Conservation (phyloP, 2,329 filamentous ascomycete species). For the Sordariomycetes sp. region DNA sequence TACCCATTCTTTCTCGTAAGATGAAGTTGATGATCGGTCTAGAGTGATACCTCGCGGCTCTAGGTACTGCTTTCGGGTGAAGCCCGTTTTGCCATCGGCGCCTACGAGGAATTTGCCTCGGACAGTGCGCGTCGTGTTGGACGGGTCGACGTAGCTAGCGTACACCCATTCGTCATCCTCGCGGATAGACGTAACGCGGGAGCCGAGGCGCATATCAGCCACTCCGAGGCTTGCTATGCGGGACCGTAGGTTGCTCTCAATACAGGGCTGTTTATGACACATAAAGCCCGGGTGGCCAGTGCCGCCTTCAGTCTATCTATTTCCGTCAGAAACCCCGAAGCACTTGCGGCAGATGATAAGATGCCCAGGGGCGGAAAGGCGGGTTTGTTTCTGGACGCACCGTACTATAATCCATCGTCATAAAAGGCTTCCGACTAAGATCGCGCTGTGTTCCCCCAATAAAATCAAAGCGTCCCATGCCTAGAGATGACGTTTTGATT, state of each 20-base stretch:
- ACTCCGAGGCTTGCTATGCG: slow-evolving; percentile 10
- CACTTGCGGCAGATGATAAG: neutral
- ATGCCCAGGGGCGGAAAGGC: neutral
- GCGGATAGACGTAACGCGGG: slow-evolving; percentile 5
- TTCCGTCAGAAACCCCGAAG: neutral
- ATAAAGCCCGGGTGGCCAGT: slow-evolving; percentile 13
- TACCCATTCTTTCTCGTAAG: slow-evolving; percentile 27
- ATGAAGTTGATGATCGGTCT: slow-evolving; percentile 16
- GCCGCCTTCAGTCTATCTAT: slow-evolving; percentile 11
- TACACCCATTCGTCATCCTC: slow-evolving; percentile 15
- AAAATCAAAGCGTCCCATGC: slow-evolving; percentile 7
- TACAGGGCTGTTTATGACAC: slow-evolving; percentile 13
- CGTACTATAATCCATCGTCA: slow-evolving; percentile 8
- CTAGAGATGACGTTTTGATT: neutral
- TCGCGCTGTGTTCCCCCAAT: slow-evolving; percentile 6
- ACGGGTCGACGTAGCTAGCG: slow-evolving; percentile 8
- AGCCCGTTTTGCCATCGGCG: slow-evolving; percentile 32
- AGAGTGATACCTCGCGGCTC: slow-evolving; percentile 24
- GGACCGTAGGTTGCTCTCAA: slow-evolving; percentile 11
- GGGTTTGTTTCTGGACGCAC: slow-evolving; percentile 1
- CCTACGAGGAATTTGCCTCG: slow-evolving; percentile 17
- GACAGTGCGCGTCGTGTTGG: neutral
- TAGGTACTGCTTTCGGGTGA: slow-evolving; percentile 29
- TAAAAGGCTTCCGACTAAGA: slow-evolving; percentile 7
- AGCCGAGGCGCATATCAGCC: slow-evolving; percentile 4